Evolutionary conservation across 441 rosid genomes (phyloP).

Genomic region (Geranium incanum): DNA sequence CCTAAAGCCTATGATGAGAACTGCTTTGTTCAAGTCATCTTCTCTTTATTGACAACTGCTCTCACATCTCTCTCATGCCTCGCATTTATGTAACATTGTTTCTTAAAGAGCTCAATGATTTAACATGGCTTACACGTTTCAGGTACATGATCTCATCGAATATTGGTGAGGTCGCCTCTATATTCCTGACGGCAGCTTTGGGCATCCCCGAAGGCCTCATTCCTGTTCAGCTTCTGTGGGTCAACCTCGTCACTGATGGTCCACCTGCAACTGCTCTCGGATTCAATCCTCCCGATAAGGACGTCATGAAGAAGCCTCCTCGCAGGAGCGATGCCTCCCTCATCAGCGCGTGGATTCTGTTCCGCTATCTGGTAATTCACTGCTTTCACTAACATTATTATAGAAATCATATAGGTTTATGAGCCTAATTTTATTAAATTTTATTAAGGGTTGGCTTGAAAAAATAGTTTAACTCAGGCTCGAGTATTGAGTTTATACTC

Average conservation of each 20-base stretch:
- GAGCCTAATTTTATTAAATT: no score
- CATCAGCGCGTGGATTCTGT: slow-evolving; percentile 38
- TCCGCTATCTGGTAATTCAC: slow-evolving; percentile 41
- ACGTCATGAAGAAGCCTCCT: slow-evolving; percentile 44
- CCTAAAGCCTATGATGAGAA: no score
- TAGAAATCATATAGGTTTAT: not conserved
- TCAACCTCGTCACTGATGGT: slow-evolving; percentile 46
- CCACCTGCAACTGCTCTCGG: slow-evolving; percentile 50
- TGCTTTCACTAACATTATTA: not conserved
- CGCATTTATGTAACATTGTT: not conserved
- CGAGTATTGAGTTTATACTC: no score
- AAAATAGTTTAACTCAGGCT: no score
- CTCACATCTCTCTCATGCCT: no score
- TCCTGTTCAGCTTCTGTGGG: slow-evolving; percentile 51
- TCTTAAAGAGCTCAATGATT: not conserved
- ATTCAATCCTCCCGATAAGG: slow-evolving; percentile 44
- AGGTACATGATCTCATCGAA: slow-evolving; percentile 52
- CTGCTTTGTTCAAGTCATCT: no score
- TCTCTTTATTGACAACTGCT: no score
- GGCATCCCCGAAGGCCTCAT: slow-evolving; percentile 46
- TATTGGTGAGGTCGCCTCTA: slow-evolving; percentile 46
- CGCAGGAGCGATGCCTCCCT: slow-evolving; percentile 40
- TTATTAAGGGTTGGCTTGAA: no score
- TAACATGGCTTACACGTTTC: slow-evolving; percentile 5
- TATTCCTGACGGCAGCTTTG: slow-evolving; percentile 42